Evolutionary conservation across 805 yeast species (phyloP), one percentile per base, ranked within the genome.

Genomic region (Blastobotrys robertii): DNA sequence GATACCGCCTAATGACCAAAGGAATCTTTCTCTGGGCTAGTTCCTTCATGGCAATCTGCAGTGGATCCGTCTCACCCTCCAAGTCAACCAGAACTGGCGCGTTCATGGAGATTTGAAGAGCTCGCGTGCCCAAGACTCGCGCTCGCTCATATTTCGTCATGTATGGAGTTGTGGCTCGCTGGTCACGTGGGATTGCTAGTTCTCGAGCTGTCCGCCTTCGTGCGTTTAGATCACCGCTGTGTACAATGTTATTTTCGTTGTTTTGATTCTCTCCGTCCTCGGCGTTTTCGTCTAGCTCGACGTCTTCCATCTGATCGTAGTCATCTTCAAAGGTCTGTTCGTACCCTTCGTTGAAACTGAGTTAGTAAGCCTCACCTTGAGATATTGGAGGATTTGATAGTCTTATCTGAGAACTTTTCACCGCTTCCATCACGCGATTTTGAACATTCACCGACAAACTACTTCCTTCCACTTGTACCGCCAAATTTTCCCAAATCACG

Each of bases 101-200:
- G 60, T 92, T 92, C 84, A 92, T 84, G 22, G 97, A 86, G 56
- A 92, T 90, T 65, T 92, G 99, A 51, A 92, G 69, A 1, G 99
- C 98, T 56, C 99, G 76, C 8, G 99, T 92, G 22, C 99, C 99
- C 57, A 92, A 74, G 48, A 92, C 86, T 68, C 99, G 78, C 6
- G 99, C 99, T 55, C 97, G 77, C 70, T 92, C 99, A 63, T 92
- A 92, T 61, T 94, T 92, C 45, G 99, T 92, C 97, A 92, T 88
- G 63, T 90, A 92, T 42, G 99, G 99, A 4, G 99, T 92, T 10
- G 99, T 92, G 22, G 87, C 74, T 64, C 99, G 77, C 51, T 84
- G 69, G 15, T 85, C 95, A 54, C 76, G 84, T 44, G 96, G 84
- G 47, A 92, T 86, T 13, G 97, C 94, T 56, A 85, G 76, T 53